Percentiles rank a stretch among this genome's conserved stretches.
These are phyloP conservation scores for Pyrenopolyporus hunteri DNA, from an alignment of 495 filamentous ascomycete species.

Conservation along the genomic window DNA sequence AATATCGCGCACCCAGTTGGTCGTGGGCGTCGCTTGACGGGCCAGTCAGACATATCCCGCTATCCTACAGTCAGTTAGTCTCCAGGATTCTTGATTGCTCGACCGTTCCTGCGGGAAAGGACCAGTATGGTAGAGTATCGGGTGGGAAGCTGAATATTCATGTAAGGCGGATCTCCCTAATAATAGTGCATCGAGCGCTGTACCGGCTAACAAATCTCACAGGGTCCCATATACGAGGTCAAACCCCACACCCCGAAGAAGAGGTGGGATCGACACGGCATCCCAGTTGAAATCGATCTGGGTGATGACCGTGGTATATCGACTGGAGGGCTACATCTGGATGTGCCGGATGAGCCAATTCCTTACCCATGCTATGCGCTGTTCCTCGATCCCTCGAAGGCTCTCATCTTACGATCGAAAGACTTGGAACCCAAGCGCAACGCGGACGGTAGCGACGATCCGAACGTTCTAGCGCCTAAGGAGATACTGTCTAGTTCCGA, in stretches of 20 bases:
- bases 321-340: conserved; percentile 18
- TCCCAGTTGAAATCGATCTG: conserved; percentile 25
- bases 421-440: conserved; percentile 11
- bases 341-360: conserved; percentile 15
- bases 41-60: conserved; percentile 17
- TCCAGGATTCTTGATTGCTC: conserved; percentile 5
- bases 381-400: conserved; percentile 26
- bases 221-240: conserved; percentile 21
- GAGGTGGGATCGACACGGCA: conserved; percentile 23
- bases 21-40: conserved; percentile 25
- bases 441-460: not conserved
- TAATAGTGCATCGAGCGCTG: conserved; percentile 1
- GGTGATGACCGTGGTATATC: conserved; percentile 22
- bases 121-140: conserved; percentile 14
- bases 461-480: not conserved
- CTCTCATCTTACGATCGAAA: conserved; percentile 18
- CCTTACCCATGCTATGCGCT: conserved; percentile 24
- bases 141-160: conserved; percentile 20
- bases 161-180: conserved; percentile 2
- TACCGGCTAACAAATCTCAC: not conserved
- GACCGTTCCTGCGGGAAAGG: conserved; percentile 8
- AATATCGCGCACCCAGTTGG: conserved; percentile 19
- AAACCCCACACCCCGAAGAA: conserved; percentile 15
- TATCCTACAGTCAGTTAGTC: conserved; percentile 15
- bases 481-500: not conserved